Percentiles rank a stretch among this genome's conserved stretches.
Conservation (phyloP, 2,329 filamentous ascomycete genomes). For the Sclerotinia borealis region DNA sequence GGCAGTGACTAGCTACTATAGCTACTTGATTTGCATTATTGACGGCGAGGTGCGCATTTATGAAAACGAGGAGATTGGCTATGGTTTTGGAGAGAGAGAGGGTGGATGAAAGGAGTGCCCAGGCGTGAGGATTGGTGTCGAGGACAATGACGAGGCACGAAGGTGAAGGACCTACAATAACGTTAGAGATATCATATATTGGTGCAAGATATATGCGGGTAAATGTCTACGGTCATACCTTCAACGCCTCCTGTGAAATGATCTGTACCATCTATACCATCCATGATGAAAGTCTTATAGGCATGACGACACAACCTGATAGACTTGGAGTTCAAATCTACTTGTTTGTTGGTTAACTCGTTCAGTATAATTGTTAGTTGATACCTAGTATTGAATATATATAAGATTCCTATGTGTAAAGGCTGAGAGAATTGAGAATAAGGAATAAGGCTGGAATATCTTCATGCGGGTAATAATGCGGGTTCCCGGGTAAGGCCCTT, state of each 20-base stretch:
- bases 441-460: not conserved
- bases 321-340: not conserved
- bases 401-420: not conserved
- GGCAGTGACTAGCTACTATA: constrained; percentile 81
- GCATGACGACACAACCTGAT: constrained; percentile 20
- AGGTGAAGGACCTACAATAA: constrained; percentile 49
- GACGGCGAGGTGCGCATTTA: constrained; percentile 92
- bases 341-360: too few relatives aligned
- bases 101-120: constrained; percentile 68
- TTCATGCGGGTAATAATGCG: not conserved
- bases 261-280: constrained; percentile 57
- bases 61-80: constrained; percentile 87
- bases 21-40: constrained; percentile 92
- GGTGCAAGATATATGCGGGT: not conserved
- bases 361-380: too few relatives aligned
- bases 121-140: constrained; percentile 94
- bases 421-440: not conserved
- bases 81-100: constrained; percentile 80
- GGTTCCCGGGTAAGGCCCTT: not conserved
- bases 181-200: constrained; percentile 12
- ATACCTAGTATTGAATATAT: too few relatives aligned
- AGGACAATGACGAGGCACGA: constrained; percentile 86
- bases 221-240: constrained; percentile 36
- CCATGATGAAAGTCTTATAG: constrained; percentile 43
- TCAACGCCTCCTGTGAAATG: constrained; percentile 44